Evolutionary conservation across 2,329 filamentous ascomycete genomes (phyloP).

Genomic region (Daldinia eschscholtzii): DNA sequence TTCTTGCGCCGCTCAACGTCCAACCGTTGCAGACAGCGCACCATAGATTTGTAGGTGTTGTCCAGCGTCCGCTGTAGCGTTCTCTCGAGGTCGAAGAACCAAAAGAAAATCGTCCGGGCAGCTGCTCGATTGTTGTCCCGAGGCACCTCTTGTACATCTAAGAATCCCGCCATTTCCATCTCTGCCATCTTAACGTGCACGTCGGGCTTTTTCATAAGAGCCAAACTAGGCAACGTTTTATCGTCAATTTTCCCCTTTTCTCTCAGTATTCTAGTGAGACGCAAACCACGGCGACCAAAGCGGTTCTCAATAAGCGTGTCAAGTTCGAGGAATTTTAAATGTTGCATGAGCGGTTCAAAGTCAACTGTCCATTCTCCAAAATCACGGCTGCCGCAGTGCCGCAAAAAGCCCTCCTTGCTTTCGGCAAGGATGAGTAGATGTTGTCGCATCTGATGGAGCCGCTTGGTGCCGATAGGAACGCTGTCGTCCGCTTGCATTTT

Average conservation of each 20-base stretch:
- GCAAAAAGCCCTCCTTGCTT: constrained; percentile 76
- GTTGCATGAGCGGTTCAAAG: constrained; percentile 78
- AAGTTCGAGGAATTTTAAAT: constrained; percentile 81
- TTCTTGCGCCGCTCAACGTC: constrained; percentile 80
- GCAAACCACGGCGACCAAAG: constrained; percentile 81
- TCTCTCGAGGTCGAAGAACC: constrained; percentile 86
- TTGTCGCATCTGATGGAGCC: constrained; percentile 73
- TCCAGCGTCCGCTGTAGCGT: constrained; percentile 79
- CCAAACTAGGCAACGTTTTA: constrained; percentile 83
- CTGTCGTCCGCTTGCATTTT: constrained; percentile 63
- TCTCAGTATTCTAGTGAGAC: constrained; percentile 86
- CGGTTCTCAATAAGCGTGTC: constrained; percentile 84
- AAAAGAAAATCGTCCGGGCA: constrained; percentile 88
- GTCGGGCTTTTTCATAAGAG: constrained; percentile 86
- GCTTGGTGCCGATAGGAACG: constrained; percentile 57
- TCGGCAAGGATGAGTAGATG: constrained; percentile 80
- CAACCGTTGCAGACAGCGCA: constrained; percentile 84
- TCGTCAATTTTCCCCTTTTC: constrained; percentile 95
- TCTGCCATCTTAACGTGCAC: constrained; percentile 86
- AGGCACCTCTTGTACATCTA: constrained; percentile 94
- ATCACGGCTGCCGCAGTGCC: constrained; percentile 72
- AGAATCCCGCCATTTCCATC: constrained; percentile 87
- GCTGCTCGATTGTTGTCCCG: constrained; percentile 86
- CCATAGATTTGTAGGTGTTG: constrained; percentile 90
- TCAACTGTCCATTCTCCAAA: constrained; percentile 86